phyloP scores from a whole-genome alignment of 768 basidiomycete genomes.

The Leccinellum luteum region DNA sequence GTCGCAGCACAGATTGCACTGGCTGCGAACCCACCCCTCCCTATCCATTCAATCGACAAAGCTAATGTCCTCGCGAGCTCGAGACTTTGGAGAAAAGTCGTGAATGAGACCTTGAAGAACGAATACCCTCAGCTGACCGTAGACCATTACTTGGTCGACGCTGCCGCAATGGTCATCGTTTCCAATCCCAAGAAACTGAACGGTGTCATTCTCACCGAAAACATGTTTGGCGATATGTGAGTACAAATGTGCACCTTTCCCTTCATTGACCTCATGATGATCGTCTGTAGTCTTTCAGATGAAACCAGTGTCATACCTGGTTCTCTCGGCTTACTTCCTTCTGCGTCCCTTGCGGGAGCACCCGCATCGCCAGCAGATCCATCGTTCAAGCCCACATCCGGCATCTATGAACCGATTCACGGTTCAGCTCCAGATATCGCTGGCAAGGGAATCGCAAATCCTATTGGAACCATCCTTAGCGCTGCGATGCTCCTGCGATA shows the following conservation, averaged over 20 bases:
- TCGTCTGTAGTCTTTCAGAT: conserved; percentile 75
- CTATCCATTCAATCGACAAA: conserved; percentile 94
- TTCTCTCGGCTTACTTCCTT: conserved; percentile 92
- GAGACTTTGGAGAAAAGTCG: conserved; percentile 91
- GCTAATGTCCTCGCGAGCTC: conserved; percentile 97
- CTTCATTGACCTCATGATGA: conserved; percentile 1
- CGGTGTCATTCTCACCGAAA: conserved; percentile 93
- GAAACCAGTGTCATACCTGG: conserved; percentile 97
- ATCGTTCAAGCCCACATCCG: conserved; percentile 73
- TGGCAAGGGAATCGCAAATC: conserved; percentile 91
- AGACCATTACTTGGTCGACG: conserved; percentile 93
- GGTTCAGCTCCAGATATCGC: conserved; percentile 95
- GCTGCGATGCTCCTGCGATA: conserved; percentile 93
- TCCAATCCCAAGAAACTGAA: conserved; percentile 88
- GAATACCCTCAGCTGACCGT: conserved; percentile 89
- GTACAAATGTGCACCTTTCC: conserved; percentile 27
- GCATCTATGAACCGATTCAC: conserved; percentile 97
- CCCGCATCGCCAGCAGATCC: conserved; percentile 53
- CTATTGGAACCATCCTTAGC: conserved; percentile 92
- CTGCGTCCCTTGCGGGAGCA: conserved; percentile 92
- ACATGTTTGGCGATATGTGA: conserved; percentile 96
- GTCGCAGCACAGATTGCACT: conserved; percentile 94
- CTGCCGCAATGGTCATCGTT: conserved; percentile 95
- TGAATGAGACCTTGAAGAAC: conserved; percentile 74
- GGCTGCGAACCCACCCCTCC: conserved; percentile 75